phyloP scores from a whole-genome alignment of 768 basidiomycete species.

The Cyclocybe aegerita region DNA sequence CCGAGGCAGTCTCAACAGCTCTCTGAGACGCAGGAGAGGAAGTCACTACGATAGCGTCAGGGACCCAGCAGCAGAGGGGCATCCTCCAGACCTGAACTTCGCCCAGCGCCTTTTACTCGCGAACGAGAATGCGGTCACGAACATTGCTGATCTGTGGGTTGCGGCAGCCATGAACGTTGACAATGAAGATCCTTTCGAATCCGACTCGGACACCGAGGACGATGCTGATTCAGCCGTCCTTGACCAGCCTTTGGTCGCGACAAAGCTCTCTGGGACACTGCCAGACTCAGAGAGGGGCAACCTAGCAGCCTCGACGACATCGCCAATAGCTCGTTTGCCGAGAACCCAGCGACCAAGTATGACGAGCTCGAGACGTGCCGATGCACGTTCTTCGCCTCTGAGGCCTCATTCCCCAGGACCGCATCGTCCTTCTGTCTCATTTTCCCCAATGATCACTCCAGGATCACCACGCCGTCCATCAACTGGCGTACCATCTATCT shows the following conservation, averaged over 20 bases:
- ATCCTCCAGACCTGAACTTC: constrained; percentile 66
- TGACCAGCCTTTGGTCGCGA: constrained; percentile 7
- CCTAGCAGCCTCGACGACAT: constrained; percentile 3
- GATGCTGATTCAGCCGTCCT: constrained; percentile 29
- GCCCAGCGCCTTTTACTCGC: constrained; percentile 88
- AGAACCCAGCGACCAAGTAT: constrained; percentile 30
- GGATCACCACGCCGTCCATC: constrained; percentile 54
- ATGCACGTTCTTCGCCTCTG: constrained; percentile 30
- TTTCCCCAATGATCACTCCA: constrained; percentile 31
- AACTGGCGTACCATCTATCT: constrained; percentile 68
- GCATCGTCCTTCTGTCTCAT: constrained; percentile 33
- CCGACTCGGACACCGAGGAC: constrained; percentile 43
- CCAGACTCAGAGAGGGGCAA: background rate
- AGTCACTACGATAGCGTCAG: constrained; percentile 46
- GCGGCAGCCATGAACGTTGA: constrained; percentile 95
- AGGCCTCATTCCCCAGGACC: constrained; percentile 23
- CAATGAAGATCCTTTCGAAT: constrained; percentile 79
- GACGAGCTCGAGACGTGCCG: constrained; percentile 24
- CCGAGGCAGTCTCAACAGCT: constrained; percentile 56
- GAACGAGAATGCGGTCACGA: constrained; percentile 92
- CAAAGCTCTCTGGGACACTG: background rate
- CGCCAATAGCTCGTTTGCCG: constrained; percentile 22
- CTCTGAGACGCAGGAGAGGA: constrained; percentile 49
- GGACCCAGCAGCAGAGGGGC: constrained; percentile 33
- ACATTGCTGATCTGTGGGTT: constrained; percentile 96